Conservation (phyloP, 2,329 filamentous ascomycete genomes). For the Sporothrix humicola region DNA sequence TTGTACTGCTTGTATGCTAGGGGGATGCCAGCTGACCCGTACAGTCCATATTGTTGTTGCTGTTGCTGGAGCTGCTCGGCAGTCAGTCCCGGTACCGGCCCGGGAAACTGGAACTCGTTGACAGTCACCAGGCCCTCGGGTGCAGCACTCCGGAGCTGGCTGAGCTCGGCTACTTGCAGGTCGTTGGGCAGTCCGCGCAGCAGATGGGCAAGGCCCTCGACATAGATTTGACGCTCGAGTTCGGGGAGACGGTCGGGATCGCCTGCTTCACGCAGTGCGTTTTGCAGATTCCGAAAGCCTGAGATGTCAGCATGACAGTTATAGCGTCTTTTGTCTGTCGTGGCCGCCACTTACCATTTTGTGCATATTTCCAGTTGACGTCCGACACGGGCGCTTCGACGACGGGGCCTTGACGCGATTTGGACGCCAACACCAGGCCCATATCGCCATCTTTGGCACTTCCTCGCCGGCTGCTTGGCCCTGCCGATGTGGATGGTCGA, state of each 20-base stretch:
- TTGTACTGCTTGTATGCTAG: neutral
- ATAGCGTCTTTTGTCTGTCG: too few species aligned
- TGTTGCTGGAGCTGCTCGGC: conserved; percentile 32
- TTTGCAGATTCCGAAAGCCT: conserved; percentile 37
- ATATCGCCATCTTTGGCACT: conserved; percentile 30
- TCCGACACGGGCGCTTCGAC: conserved; percentile 1
- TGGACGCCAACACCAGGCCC: conserved; percentile 30
- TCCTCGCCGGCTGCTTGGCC: conserved; percentile 13
- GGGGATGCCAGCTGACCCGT: neutral
- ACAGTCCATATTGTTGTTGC: conserved; percentile 16
- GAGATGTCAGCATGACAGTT: too few species aligned
- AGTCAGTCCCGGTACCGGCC: conserved; percentile 5
- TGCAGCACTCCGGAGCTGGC: conserved; percentile 58
- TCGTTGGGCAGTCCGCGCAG: conserved; percentile 66
- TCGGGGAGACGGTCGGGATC: conserved; percentile 39
- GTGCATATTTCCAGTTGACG: conserved; percentile 39
- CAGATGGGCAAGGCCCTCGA: conserved; percentile 68
- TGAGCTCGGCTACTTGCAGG: conserved; percentile 60
- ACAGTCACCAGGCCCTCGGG: conserved; percentile 46
- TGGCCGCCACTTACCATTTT: conserved; percentile 34
- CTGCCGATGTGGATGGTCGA: conserved; percentile 30
- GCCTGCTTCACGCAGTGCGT: conserved; percentile 35
- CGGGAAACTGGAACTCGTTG: conserved; percentile 24
- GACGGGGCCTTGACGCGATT: neutral
- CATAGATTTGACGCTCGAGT: conserved; percentile 67